A percentile compares a stretch with the other conserved stretches of the same genome.
phyloP scores from a whole-genome alignment of 441 rosid species.

The Melastoma candidum region DNA sequence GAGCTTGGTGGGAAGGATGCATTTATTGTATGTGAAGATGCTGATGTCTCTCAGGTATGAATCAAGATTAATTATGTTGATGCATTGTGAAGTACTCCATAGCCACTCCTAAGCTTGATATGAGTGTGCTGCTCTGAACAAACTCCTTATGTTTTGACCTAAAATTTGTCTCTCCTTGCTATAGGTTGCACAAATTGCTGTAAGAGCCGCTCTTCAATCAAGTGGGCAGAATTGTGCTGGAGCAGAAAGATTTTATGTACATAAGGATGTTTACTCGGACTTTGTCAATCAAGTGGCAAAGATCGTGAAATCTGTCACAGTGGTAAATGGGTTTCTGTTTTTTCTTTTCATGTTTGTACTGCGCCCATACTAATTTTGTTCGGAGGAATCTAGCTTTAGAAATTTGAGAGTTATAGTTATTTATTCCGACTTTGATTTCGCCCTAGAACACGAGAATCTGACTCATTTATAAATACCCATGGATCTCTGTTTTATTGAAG shows the following conservation, averaged over 20 bases:
- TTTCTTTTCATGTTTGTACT: neutral
- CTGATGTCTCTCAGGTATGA: conserved; percentile 69
- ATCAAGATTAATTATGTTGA: conserved; percentile 9
- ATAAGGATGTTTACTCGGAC: conserved; percentile 60
- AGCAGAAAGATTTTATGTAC: conserved; percentile 96
- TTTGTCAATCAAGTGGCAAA: conserved; percentile 69
- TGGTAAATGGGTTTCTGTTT: conserved; percentile 44
- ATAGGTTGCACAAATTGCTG: conserved; percentile 96
- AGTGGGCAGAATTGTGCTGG: conserved; percentile 99
- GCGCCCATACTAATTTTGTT: neutral
- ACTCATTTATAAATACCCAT: too few relatives aligned
- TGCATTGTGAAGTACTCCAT: neutral
- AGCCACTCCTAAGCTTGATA: too few relatives aligned
- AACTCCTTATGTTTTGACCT: conserved; percentile 3
- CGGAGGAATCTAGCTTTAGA: too few relatives aligned
- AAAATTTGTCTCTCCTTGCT: conserved; percentile 10
- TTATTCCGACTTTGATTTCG: too few relatives aligned
- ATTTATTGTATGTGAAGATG: conserved; percentile 87
- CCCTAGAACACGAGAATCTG: too few relatives aligned
- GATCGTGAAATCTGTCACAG: conserved; percentile 83
- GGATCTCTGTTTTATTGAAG: too few relatives aligned
- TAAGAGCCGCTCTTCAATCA: conserved; percentile 86
- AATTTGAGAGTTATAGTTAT: too few relatives aligned
- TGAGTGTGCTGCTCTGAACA: too few relatives aligned
- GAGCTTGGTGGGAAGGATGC: conserved; percentile 99